Base-by-base conservation (phyloP, 345 rosid genomes). In the Triadica sebifera region DNA sequence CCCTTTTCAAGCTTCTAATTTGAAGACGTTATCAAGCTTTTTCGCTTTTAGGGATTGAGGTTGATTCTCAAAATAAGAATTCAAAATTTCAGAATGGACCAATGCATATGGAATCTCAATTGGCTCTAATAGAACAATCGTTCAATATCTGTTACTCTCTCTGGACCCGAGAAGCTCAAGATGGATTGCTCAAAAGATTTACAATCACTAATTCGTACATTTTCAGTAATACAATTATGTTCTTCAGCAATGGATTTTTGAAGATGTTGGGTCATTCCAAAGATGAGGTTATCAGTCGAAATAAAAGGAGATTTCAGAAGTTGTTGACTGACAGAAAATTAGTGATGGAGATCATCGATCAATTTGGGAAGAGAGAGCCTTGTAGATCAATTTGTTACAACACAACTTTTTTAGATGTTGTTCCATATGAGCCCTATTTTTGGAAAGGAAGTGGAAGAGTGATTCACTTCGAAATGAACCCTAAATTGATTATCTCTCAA, bases 201-300 rank as follows among this genome's bases (percentile, higher is more conserved):
- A 95, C 93, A 17, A 90, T 95, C 73, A 93, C 94, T 29, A 98
- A 93, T 77, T 98, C 99, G 56, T 78, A 83, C 65, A 81, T 91
- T 17, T 76, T 92, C 65, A 94, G 93, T 52, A 97, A 95, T 81
- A 98, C 98, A 12, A 93, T 95, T 39, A 96, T 95, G 59, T 93
- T 86, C 74, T 97, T 97, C 8, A 91, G 97, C 83, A 52, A 68
- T 0, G 91, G 93, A 70, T 95, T 95, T 77, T 56, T 89, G 56
- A 89, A 95, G 76, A 89, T 91, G 94, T 78, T 89, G 0, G 94
- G 97, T 0, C 93, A 89, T 73, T 75, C 91, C 0, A 67, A 55
- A 11, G 91, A 88, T 41, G 92, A 95, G 49, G 91, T 95, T 20
- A 62, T 95, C 39, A 98, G 99, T 10, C 79, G 72, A 52, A 95